Percentiles rank a stretch among this genome's conserved stretches.
phyloP scores from a whole-genome alignment of 306 rosid genomes.

The Sicyos baderoa region DNA sequence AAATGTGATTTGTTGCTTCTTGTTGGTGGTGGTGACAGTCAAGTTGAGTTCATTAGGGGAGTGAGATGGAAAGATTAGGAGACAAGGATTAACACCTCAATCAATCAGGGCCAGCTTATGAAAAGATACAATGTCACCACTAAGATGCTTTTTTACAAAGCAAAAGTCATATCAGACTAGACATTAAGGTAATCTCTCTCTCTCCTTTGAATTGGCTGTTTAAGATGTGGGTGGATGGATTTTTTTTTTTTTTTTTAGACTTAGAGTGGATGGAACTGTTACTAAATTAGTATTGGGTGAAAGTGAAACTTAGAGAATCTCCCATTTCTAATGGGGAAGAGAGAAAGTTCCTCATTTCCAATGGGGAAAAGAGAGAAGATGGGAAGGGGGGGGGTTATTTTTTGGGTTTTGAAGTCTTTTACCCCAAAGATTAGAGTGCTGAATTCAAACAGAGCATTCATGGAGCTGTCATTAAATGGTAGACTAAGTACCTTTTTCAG shows the following conservation, averaged over 20 bases:
- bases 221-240: not conserved
- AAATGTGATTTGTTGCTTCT: not conserved
- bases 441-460: slow-evolving; percentile 12
- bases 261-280: slow-evolving; percentile 11
- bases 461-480: slow-evolving; percentile 8
- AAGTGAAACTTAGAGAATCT: not conserved
- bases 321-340: not conserved
- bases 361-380: too few relatives aligned
- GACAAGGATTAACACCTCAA: too few relatives aligned
- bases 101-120: too few relatives aligned
- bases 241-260: too few relatives aligned
- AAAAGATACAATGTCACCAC: too few relatives aligned
- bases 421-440: not conserved
- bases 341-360: too few relatives aligned
- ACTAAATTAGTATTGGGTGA: slow-evolving; percentile 6
- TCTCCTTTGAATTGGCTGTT: not conserved
- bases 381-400: not conserved
- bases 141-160: too few relatives aligned
- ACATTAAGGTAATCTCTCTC: too few relatives aligned
- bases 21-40: not conserved
- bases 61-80: too few relatives aligned
- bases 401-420: slow-evolving; percentile 14
- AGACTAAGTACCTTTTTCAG: slow-evolving; percentile 10
- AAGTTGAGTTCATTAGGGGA: not conserved
- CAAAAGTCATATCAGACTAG: too few relatives aligned